Percentiles rank a stretch among this genome's conserved stretches.
These are phyloP conservation scores for Cyberlindnera saturnus DNA, from an alignment of 805 yeast genomes.

Conservation along the genomic window DNA sequence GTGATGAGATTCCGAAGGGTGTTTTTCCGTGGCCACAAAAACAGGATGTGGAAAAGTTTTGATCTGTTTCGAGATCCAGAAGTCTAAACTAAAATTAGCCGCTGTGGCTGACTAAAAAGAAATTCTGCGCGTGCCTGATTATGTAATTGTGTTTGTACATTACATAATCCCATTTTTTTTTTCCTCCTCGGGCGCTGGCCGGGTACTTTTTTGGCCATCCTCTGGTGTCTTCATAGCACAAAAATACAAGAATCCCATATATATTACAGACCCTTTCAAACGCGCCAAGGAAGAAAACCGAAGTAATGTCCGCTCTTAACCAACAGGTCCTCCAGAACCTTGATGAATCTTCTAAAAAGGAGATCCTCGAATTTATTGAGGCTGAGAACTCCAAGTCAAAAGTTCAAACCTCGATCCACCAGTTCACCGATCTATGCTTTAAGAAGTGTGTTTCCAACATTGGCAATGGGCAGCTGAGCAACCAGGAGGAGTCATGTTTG, in stretches of 20 bases:
- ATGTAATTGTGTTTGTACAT: too few species aligned
- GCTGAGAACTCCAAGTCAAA: slow-evolving; percentile 81
- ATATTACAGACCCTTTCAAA: not conserved
- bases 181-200: too few species aligned
- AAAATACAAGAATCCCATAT: not conserved
- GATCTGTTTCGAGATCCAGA: too few species aligned
- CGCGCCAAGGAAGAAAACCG: too few species aligned
- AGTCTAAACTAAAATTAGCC: too few species aligned
- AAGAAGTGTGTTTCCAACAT: slow-evolving; percentile 64
- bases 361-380: slow-evolving; percentile 70
- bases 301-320: slow-evolving; percentile 25
- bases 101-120: too few species aligned
- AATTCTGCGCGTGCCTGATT: too few species aligned
- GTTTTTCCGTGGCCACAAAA: too few species aligned
- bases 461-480: slow-evolving; percentile 42
- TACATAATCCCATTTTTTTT: too few species aligned
- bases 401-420: slow-evolving; percentile 81
- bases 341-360: slow-evolving; percentile 69
- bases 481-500: slow-evolving; percentile 66
- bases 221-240: not conserved
- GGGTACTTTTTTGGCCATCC: too few species aligned
- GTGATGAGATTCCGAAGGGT: too few species aligned
- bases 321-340: slow-evolving; percentile 38
- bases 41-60: too few species aligned
- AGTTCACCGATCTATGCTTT: slow-evolving; percentile 86